Evolutionary conservation across 2,329 filamentous ascomycete genomes (phyloP), one percentile per base, ranked within the genome.

Genomic region (Cercospora nicotianae): DNA sequence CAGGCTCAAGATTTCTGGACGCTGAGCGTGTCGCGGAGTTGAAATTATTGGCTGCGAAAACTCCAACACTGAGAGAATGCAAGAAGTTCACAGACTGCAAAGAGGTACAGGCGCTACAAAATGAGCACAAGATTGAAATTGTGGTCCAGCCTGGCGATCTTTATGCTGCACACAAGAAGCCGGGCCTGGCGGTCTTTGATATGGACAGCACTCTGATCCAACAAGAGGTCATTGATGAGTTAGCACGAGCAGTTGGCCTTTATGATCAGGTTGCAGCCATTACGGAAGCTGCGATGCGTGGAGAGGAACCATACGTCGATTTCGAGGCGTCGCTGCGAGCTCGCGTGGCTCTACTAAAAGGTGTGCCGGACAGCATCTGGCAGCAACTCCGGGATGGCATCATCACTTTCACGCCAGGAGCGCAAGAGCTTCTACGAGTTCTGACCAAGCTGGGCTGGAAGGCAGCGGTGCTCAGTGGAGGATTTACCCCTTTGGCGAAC

Each of bases 201-300:
- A 99, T 99, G 95, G 95, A 99, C 82, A 95, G 91, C 79, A 99
- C 95, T 0, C 86, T 99, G 68, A 98, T 99, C 78, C 91, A 94
- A 64, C 94, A 99, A 79, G 95, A 99, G 82, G 94, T 97, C 69
- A 98, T 99, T 77, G 95, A 99, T 79, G 89, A 98, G 75, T 90
- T 99, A 66, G 95, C 95, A 3, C 89, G 91, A 64, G 91, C 91
- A 42, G 88, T 97, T 2, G 92, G 93, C 63, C 67, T 73, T 33
- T 79, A 80, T 69, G 89, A 89, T 63, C 84, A 91, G 74, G 94
- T 99, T 45, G 91, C 93, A 9, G 86, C 90, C 75, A 98, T 99
- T 73, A 99, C 95, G 0, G 90, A 90, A 68, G 90, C 93, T 36
- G 94, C 95, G 39, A 99, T 99, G 95, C 90, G 94, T 73, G 95